These are phyloP conservation scores for Cerrena zonata DNA, from an alignment of 1,284 basidiomycete species.

Conservation along the genomic window DNA sequence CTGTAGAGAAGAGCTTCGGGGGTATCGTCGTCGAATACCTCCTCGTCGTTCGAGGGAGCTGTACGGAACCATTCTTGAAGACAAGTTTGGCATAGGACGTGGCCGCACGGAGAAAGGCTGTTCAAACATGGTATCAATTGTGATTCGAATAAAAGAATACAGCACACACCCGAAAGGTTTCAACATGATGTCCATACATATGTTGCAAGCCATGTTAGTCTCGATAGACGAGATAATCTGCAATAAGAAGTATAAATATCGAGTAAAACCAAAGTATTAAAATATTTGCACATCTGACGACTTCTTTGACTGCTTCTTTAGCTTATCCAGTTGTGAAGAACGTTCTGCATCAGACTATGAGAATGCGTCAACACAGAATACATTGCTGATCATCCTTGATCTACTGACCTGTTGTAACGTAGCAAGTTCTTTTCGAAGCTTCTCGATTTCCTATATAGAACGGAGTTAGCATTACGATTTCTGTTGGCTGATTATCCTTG, in stretches of 20 bases:
- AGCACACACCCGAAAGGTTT: constrained; percentile 59
- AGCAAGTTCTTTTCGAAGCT: constrained; percentile 38
- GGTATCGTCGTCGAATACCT: constrained; percentile 48
- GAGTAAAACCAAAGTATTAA: background rate
- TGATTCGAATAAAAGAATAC: background rate
- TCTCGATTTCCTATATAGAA: constrained; percentile 41
- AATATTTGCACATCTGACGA: constrained; percentile 45
- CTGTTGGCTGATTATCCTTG: too few relatives aligned
- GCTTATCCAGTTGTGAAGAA: constrained; percentile 38
- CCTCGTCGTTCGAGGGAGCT: constrained; percentile 50
- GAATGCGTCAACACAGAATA: background rate
- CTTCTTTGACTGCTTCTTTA: constrained; percentile 45
- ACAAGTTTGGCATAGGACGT: constrained; percentile 61
- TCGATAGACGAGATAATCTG: constrained; percentile 55
- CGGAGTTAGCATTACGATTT: background rate
- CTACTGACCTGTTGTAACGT: constrained; percentile 29
- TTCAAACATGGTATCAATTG: background rate
- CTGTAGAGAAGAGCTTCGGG: constrained; percentile 48
- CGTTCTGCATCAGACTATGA: constrained; percentile 47
- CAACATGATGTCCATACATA: constrained; percentile 63
- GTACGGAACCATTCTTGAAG: constrained; percentile 71
- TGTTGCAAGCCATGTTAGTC: constrained; percentile 58
- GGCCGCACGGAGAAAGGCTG: constrained; percentile 69
- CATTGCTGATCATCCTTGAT: too few relatives aligned
- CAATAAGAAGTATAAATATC: constrained; percentile 1